phyloP scores from a whole-genome alignment of 176 grass and related monocot genomes.

The Typha latifolia region DNA sequence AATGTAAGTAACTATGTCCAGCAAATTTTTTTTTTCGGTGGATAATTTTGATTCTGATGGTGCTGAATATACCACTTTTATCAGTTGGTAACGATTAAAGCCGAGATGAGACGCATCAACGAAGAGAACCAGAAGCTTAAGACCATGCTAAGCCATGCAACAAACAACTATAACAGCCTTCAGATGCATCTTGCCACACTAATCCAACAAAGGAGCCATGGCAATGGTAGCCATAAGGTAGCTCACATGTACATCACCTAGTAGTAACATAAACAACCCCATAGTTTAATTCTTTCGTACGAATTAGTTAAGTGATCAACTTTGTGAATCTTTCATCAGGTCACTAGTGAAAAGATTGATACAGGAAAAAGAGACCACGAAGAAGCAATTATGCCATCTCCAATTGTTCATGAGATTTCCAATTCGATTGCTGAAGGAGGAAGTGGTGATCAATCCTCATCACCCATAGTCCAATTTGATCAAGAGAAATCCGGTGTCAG shows the following conservation, averaged over 20 bases:
- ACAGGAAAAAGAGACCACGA: background rate
- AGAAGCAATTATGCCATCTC: conserved; percentile 26
- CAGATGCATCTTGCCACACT: conserved; percentile 66
- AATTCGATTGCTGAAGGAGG: conserved; percentile 73
- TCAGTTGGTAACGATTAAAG: conserved; percentile 47
- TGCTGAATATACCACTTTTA: conserved; percentile 3
- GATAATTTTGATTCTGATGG: background rate
- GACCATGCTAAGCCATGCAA: conserved; percentile 62
- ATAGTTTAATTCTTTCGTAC: too few relatives aligned
- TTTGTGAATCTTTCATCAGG: too few relatives aligned
- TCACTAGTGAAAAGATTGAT: background rate
- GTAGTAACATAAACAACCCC: background rate
- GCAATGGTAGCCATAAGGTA: conserved; percentile 16
- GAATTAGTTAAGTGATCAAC: too few relatives aligned
- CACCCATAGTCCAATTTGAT: conserved; percentile 20
- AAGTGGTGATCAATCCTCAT: conserved; percentile 25
- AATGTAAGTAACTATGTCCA: conserved; percentile 28
- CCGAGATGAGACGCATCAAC: conserved; percentile 62
- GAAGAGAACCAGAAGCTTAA: conserved; percentile 85
- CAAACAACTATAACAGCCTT: conserved; percentile 59
- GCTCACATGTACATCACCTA: background rate
- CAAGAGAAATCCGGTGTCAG: background rate
- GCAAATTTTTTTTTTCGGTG: background rate
- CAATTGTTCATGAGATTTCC: conserved; percentile 28
- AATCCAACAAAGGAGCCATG: conserved; percentile 44